Evolutionary conservation across 805 yeast species (phyloP).

Genomic region (Kuraishia piskuri): DNA sequence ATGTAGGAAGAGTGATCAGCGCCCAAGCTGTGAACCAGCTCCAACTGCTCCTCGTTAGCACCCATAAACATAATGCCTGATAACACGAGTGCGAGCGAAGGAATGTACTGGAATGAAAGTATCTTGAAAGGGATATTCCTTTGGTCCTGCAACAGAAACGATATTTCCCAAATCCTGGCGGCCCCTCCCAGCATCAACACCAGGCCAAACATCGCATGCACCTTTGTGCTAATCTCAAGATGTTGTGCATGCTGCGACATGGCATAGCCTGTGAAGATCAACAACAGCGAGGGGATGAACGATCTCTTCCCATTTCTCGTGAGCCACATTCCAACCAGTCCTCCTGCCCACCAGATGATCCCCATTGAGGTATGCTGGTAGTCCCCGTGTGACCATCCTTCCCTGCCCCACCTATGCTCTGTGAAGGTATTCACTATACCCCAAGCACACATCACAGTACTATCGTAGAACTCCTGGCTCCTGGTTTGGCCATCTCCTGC

Average conservation of each 20-base stretch:
- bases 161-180: constrained; percentile 68
- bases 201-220: constrained; percentile 81
- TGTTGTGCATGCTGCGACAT: constrained; percentile 87
- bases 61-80: constrained; percentile 84
- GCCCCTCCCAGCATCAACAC: constrained; percentile 74
- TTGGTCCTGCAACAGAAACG: constrained; percentile 63
- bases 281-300: constrained; percentile 72
- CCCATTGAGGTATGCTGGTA: constrained; percentile 97
- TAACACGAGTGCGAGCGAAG: constrained; percentile 72
- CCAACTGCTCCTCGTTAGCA: constrained; percentile 85
- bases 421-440: constrained; percentile 93
- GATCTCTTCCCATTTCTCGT: constrained; percentile 62
- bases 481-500: constrained; percentile 32
- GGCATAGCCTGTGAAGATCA: constrained; percentile 87
- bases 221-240: constrained; percentile 70
- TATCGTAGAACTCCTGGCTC: constrained; percentile 83
- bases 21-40: constrained; percentile 59
- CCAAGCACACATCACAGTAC: constrained; percentile 74
- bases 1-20: constrained; percentile 84
- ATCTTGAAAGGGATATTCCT: constrained; percentile 31
- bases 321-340: constrained; percentile 73
- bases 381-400: constrained; percentile 87
- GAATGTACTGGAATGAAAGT: constrained; percentile 72
- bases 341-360: constrained; percentile 94
- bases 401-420: constrained; percentile 90